Evolutionary conservation across 1,139 yeast genomes (phyloP).

Genomic region (Pichia sp.): DNA sequence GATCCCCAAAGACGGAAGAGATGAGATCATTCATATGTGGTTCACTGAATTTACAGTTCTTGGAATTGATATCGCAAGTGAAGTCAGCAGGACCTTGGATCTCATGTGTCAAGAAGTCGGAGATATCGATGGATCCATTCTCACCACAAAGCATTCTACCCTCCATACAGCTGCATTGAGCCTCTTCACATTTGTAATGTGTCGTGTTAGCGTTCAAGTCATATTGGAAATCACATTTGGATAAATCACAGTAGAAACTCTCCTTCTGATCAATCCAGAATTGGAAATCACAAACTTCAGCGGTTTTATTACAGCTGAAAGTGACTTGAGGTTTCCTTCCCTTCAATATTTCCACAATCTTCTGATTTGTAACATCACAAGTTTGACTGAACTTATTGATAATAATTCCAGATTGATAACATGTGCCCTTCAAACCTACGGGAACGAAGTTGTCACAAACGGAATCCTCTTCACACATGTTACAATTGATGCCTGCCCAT

Average conservation of each 20-base stretch:
- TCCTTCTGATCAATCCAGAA: conserved; percentile 92
- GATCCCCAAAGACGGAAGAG: conserved; percentile 87
- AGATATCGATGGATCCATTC: conserved; percentile 87
- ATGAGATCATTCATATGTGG: conserved; percentile 95
- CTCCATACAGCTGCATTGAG: conserved; percentile 81
- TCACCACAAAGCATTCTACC: conserved; percentile 93
- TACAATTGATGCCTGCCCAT: conserved; percentile 94
- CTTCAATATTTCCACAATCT: conserved; percentile 68
- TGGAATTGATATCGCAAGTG: conserved; percentile 58
- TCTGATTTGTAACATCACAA: conserved; percentile 90
- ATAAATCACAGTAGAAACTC: conserved; percentile 81
- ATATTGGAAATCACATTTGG: conserved; percentile 60
- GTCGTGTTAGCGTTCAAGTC: conserved; percentile 62
- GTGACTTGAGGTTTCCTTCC: conserved; percentile 90
- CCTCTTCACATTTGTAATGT: conserved; percentile 68
- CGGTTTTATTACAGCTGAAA: conserved; percentile 71
- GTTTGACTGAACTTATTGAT: conserved; percentile 79
- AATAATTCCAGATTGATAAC: conserved; percentile 81
- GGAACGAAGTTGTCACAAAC: conserved; percentile 89
- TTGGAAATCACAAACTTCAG: conserved; percentile 73
- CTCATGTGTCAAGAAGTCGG: conserved; percentile 86
- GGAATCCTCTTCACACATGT: conserved; percentile 61
- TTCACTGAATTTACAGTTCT: conserved; percentile 74
- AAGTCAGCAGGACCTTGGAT: conserved; percentile 93
- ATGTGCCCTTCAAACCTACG: conserved; percentile 77